These are phyloP conservation scores for Fusarium sterilihyphosum DNA, from an alignment of 2,329 filamentous ascomycete species.

Conservation along the genomic window DNA sequence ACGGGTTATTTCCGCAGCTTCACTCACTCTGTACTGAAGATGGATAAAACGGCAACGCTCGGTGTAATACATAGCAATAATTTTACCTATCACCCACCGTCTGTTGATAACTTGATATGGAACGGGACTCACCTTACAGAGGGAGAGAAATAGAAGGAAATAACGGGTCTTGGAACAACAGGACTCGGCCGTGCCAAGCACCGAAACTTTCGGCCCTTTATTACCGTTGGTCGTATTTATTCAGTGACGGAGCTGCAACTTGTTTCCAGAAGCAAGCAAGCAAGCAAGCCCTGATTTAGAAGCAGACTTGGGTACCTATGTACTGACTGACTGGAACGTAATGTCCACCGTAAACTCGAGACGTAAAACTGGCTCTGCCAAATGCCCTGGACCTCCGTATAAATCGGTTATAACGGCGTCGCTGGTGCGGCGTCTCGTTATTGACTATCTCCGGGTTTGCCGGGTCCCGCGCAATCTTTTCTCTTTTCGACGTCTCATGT, in stretches of 20 bases:
- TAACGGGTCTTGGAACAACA: slow-evolving; percentile 35
- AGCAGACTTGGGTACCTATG: background rate
- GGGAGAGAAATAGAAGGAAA: slow-evolving; percentile 5
- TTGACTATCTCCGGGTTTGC: slow-evolving; percentile 39
- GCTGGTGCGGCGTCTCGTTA: slow-evolving; percentile 5
- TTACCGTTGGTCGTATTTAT: background rate
- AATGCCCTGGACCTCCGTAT: background rate
- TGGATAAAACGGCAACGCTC: background rate
- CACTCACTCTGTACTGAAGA: background rate
- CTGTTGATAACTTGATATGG: background rate
- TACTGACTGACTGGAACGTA: background rate
- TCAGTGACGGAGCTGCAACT: background rate
- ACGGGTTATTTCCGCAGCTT: slow-evolving; percentile 21
- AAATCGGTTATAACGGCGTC: slow-evolving; percentile 39
- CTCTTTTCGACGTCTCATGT: slow-evolving; percentile 22
- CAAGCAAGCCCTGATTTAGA: background rate
- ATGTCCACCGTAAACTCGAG: slow-evolving; percentile 9
- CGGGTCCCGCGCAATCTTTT: slow-evolving; percentile 39
- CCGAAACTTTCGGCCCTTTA: slow-evolving; percentile 31
- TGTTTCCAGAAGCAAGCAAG: background rate
- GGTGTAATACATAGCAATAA: background rate
- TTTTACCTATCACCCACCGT: background rate
- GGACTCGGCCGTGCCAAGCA: slow-evolving; percentile 35
- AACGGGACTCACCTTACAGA: background rate
- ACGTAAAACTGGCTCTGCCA: slow-evolving; percentile 9